phyloP scores from a whole-genome alignment of 2,329 filamentous ascomycete genomes.

The Pestalotiopsis sp. region DNA sequence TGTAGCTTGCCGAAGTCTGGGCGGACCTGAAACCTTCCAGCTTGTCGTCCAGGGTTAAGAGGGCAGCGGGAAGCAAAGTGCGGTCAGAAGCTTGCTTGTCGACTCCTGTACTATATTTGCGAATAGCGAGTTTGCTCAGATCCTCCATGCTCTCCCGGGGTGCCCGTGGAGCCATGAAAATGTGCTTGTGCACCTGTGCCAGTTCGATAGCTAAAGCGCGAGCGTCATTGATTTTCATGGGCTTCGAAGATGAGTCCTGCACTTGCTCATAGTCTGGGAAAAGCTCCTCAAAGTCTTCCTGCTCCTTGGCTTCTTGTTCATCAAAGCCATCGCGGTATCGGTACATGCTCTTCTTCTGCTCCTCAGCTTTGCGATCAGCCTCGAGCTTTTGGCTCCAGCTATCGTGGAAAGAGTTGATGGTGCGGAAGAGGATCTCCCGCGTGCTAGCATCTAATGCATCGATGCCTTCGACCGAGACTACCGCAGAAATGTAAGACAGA shows the following conservation, averaged over 20 bases:
- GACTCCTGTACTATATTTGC: conserved; percentile 35
- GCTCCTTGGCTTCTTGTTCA: conserved; percentile 74
- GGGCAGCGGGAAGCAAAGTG: conserved; percentile 65
- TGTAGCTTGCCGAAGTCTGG: conserved; percentile 59
- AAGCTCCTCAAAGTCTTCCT: conserved; percentile 75
- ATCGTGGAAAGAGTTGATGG: conserved; percentile 73
- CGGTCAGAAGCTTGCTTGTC: conserved; percentile 44
- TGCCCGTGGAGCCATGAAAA: conserved; percentile 49
- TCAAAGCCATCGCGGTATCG: conserved; percentile 79
- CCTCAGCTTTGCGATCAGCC: conserved; percentile 74
- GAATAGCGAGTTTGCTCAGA: conserved; percentile 47
- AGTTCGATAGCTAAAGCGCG: conserved; percentile 60
- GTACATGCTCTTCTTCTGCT: conserved; percentile 77
- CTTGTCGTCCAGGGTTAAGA: conserved; percentile 68
- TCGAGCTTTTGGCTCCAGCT: conserved; percentile 81
- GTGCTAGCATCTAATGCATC: conserved; percentile 41
- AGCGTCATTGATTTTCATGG: conserved; percentile 44
- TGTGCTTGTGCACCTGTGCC: conserved; percentile 59
- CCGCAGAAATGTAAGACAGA: conserved; percentile 48
- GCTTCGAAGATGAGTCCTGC: conserved; percentile 28
- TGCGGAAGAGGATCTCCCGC: conserved; percentile 61
- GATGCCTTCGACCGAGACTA: conserved; percentile 51
- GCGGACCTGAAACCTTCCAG: conserved; percentile 46
- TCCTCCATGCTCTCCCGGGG: conserved; percentile 44
- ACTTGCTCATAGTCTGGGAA: conserved; percentile 72